These are phyloP conservation scores for Cucumis hystrix DNA, from an alignment of 306 rosid species.

Conservation along the genomic window DNA sequence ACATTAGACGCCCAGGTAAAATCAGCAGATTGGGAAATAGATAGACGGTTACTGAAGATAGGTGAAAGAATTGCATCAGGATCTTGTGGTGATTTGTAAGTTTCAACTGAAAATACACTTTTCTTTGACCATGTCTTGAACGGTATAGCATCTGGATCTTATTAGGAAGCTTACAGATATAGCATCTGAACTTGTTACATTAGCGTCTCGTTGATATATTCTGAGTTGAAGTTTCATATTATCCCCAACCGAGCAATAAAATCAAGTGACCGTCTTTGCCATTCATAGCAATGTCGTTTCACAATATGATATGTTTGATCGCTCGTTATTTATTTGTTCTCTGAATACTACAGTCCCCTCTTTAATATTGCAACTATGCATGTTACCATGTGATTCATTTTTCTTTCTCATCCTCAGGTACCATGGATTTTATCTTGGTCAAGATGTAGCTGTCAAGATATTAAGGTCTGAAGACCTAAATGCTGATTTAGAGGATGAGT, in stretches of 20 bases:
- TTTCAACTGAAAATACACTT: constrained; percentile 7
- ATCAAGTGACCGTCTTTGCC: neutral
- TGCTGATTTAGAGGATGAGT: constrained; percentile 76
- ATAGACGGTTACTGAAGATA: constrained; percentile 69
- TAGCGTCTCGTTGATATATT: constrained; percentile 83
- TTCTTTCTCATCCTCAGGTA: constrained; percentile 32
- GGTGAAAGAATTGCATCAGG: constrained; percentile 94
- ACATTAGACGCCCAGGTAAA: constrained; percentile 35
- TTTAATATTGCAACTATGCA: neutral
- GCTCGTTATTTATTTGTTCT: neutral
- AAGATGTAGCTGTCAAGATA: constrained; percentile 97
- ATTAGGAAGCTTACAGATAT: constrained; percentile 19
- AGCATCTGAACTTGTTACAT: constrained; percentile 64
- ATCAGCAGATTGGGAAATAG: constrained; percentile 86
- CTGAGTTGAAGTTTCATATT: constrained; percentile 29
- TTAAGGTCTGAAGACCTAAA: constrained; percentile 74
- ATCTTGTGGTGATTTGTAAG: constrained; percentile 97
- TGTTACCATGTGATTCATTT: constrained; percentile 4
- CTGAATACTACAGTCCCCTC: neutral
- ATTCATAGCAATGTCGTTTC: constrained; percentile 1
- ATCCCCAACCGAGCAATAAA: neutral
- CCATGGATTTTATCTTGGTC: constrained; percentile 72
- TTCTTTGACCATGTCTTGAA: neutral
- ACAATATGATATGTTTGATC: neutral
- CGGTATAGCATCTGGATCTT: neutral